Conservation (phyloP, 2,329 filamentous ascomycete genomes). For the Neopestalotiopsis rosae region DNA sequence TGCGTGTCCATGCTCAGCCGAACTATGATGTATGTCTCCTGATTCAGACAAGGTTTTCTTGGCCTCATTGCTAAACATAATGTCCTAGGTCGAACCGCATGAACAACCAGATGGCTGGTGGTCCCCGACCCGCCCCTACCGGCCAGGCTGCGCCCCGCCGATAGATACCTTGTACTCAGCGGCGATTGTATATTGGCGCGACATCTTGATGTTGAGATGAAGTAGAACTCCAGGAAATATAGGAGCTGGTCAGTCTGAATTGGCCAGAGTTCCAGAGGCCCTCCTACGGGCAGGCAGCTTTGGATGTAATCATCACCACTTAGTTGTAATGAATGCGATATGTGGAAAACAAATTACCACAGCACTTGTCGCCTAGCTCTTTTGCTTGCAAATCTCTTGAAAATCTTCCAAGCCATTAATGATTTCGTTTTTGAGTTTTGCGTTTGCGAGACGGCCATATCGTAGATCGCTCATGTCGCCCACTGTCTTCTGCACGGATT, state of each 20-base stretch:
- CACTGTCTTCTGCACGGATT: conserved; percentile 68
- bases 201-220: not conserved
- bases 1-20: conserved; percentile 75
- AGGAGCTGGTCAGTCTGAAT: not conserved
- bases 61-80: conserved; percentile 12
- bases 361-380: conserved; percentile 36
- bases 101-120: conserved; percentile 31
- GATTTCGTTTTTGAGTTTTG: conserved; percentile 68
- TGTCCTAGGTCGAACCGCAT: conserved; percentile 20
- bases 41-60: not conserved
- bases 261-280: not conserved
- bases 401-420: conserved; percentile 69
- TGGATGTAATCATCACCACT: not conserved
- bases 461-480: conserved; percentile 81
- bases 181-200: not conserved
- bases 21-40: conserved; percentile 72
- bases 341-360: not conserved
- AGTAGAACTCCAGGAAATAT: not conserved
- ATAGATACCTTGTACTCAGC: conserved; percentile 21
- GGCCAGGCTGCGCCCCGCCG: conserved; percentile 32
- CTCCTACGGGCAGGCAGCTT: not conserved
- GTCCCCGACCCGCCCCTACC: conserved; percentile 30
- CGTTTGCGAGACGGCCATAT: conserved; percentile 76
- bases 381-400: conserved; percentile 65
- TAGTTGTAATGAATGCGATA: conserved; percentile 18